Conservation (phyloP, 257 asterid genomes). For the Nicotiana noctiflora region DNA sequence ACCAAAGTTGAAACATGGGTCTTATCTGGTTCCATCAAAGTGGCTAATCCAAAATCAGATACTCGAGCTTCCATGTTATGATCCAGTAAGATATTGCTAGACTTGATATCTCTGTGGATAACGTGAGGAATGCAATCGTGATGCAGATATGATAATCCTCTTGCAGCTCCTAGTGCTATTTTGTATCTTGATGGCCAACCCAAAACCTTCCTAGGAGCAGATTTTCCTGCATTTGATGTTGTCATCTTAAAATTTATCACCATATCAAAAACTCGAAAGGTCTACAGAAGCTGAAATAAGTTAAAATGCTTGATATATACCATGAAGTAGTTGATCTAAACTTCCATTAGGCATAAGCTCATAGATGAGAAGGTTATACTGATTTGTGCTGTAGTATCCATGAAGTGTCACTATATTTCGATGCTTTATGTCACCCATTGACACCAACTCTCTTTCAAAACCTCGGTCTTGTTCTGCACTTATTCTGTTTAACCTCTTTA, state of each 20-base stretch:
- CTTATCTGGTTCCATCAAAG: slow-evolving; percentile 70
- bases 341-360: slow-evolving; percentile 86
- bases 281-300: background rate
- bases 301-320: slow-evolving; percentile 23
- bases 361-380: slow-evolving; percentile 77
- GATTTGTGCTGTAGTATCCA: slow-evolving; percentile 72
- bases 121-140: slow-evolving; percentile 89
- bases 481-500: slow-evolving; percentile 50
- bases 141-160: slow-evolving; percentile 84
- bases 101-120: slow-evolving; percentile 80
- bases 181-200: slow-evolving; percentile 72
- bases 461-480: slow-evolving; percentile 67
- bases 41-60: slow-evolving; percentile 87
- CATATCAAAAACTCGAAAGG: background rate
- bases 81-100: slow-evolving; percentile 79
- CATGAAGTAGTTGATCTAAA: slow-evolving; percentile 57
- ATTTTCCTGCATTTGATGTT: slow-evolving; percentile 43
- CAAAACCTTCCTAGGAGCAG: slow-evolving; percentile 39
- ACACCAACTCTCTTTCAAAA: slow-evolving; percentile 77
- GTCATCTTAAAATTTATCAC: background rate
- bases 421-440: slow-evolving; percentile 88
- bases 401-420: slow-evolving; percentile 72
- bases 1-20: slow-evolving; percentile 85
- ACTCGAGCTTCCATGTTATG: slow-evolving; percentile 65
- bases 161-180: slow-evolving; percentile 84